These are phyloP conservation scores for Globisporangium viniferum DNA, from an alignment of 352 stramenopile species.

Conservation along the genomic window DNA sequence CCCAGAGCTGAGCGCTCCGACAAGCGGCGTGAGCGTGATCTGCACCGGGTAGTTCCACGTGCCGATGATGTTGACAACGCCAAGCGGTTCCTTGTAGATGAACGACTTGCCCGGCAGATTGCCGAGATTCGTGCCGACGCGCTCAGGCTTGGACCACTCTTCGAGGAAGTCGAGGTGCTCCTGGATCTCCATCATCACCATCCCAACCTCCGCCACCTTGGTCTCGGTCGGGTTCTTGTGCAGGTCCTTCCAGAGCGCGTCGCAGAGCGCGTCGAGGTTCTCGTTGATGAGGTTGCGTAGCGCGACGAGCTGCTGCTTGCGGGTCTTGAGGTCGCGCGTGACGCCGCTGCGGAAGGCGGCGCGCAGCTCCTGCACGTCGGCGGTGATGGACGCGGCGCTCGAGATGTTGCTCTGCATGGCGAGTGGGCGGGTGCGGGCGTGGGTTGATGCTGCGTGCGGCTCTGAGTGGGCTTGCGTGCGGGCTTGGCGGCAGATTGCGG, in stretches of 20 bases:
- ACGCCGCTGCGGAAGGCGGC: conserved; percentile 40
- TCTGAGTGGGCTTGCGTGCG: neutral
- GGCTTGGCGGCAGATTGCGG: neutral
- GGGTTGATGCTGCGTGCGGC: neutral
- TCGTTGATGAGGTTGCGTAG: conserved; percentile 50
- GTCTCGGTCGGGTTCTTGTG: conserved; percentile 67
- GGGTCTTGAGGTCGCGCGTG: conserved; percentile 42
- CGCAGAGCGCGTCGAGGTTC: conserved; percentile 37
- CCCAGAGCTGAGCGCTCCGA: conserved; percentile 84
- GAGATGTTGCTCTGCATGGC: neutral
- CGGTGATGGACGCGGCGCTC: conserved; percentile 30
- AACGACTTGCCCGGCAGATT: conserved; percentile 51
- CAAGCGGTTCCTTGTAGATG: conserved; percentile 65
- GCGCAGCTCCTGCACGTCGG: conserved; percentile 49
- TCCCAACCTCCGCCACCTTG: conserved; percentile 48
- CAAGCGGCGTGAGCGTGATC: conserved; percentile 69
- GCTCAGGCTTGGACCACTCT: conserved; percentile 50
- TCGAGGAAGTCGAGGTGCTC: conserved; percentile 59
- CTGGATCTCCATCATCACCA: conserved; percentile 59
- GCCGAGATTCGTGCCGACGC: conserved; percentile 46
- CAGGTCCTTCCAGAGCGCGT: conserved; percentile 60
- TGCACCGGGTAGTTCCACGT: conserved; percentile 91
- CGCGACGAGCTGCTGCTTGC: conserved; percentile 39
- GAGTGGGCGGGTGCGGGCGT: neutral
- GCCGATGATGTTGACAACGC: conserved; percentile 82